Evolutionary conservation across 192 early-diverging fungal genomes (phyloP), one percentile per base, ranked within the genome.

Genomic region (Linnemannia hyalina): DNA sequence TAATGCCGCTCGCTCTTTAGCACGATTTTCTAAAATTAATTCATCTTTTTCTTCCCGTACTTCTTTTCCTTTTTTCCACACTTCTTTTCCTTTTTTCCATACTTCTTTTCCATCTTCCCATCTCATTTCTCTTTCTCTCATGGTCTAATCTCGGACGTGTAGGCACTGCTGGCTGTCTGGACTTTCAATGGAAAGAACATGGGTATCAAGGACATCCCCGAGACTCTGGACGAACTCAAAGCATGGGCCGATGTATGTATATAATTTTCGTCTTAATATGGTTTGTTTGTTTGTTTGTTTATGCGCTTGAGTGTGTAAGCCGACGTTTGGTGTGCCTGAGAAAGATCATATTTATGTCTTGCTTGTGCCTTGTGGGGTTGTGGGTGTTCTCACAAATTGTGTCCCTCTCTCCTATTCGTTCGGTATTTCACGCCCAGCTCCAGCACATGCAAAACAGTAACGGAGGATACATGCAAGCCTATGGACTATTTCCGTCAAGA

Each of bases 171-270:
- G 20, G 77, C 77, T 3, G 15, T 75, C 20, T 80, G 80, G 80
- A 42, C 32, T 15, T 10, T 8, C 60, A 40, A 63, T 68, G 80
- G 80, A 57, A 41, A 70, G 54, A 68, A 70, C 40, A 80, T 82
- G 81, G 78, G 78, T n/a, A 82, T 82, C 42, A 44, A 77, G 44
- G 49, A 77, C 40, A 82, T 82, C 44, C 81, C 81, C 23, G 32
- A 73, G 18, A 80, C 80, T 26, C 18, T 80, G 2, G 71, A 73
- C 7, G 65, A 75, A 6, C 41, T 82, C n/a, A 20, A 1, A 20
- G 70, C 68, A 20, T 80, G 77, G 77, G 38, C 71, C 8, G 81
- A 82, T 54, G 81, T 73, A 77, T 13, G 68, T 29, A 11, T 29
- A 11, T 26, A 20, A n/a, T 4, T 40, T 1, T 13, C 2, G 54